Evolutionary conservation across 2,329 filamentous ascomycete genomes (phyloP), one percentile per base, ranked within the genome.

Genomic region (Graphiopsis chlorocephala): DNA sequence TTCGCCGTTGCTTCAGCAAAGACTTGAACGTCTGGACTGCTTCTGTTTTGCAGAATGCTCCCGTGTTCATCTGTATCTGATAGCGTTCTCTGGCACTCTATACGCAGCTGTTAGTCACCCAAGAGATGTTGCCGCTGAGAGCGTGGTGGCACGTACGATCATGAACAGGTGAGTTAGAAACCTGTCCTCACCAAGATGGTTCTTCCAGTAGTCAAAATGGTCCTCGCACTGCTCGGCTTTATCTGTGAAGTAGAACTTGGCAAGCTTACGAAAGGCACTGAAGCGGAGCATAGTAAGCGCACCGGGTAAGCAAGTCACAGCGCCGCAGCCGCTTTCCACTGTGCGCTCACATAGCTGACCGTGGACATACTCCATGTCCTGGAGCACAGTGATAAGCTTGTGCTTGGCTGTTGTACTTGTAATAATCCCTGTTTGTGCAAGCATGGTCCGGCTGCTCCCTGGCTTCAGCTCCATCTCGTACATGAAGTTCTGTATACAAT

Each of bases 151-250:
- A 58, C 52, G 48, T 31, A 93, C 93, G 73, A 98, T 95, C 95
- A 99, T 99, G 83, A 99, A 97, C 65, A 99, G 84, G 81, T 99
- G 95, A 1, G 94, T 99, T 64, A 98, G 85, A 93, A 94, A 98
- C 68, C 94, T 86, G 78, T 99, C 95, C 78, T 98, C 95, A 45
- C 95, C 95, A 50, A 98, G 80, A 79, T 98, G 93, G 72, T 91
- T 93, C 80, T 98, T 98, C 64, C 92, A 93, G 75, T 94, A 98
- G 76, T 99, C 94, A 74, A 99, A 99, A 14, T 98, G 83, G 77
- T 98, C 94, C 66, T 96, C 92, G 73, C 93, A 97, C 74, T 96
- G 91, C 77, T 97, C 94, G 4, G 93, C 92, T 77, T 97, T 96
- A 79, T 97, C 94, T 45, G 93, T 93, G 77, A 99, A 99, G 79